Evolutionary conservation across 352 stramenopile species (phyloP), one percentile per base, ranked within the genome.

Genomic region (Phytophthora uliginosa): DNA sequence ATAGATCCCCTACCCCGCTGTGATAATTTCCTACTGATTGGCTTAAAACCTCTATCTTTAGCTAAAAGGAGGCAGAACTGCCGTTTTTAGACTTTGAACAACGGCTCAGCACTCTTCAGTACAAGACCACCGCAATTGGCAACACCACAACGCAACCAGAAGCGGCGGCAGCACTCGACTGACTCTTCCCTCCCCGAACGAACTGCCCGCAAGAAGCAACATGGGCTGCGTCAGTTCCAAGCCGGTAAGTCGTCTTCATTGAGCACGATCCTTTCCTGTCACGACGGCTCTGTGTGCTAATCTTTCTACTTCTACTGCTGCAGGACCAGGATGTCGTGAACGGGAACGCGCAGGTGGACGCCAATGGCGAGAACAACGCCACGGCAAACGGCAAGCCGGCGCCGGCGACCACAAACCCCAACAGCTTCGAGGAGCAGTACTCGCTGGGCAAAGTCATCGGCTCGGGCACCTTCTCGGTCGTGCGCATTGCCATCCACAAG

Each of bases 391-490:
- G 42, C 33, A 85, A 80, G 33, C 18, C 73, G 3, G 52, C 71
- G 22, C 38, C 55, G 4, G 60, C 66, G 15, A 36, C 78, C 26
- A 38, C 79, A 12, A 91, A 92, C 65, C 76, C 81, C 15, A 91
- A 90, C 76, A 89, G 84, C 76, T 95, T 96, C 56, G 86, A 94
- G 50, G 86, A 95, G 54, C 87, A 95, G 71, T 96, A 96, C 78
- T 78, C 81, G 53, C 73, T 98, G 31, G 92, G 91, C 51, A 93
- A 96, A 58, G 86, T 91, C 65, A 92, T 98, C 59, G 94, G 94
- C 42, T 95, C 90, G 48, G 94, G 94, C 47, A 97, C 90, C 5
- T 98, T 97, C 78, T 97, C 90, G 2, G 88, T 98, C 50, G 94
- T 98, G 45, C 90, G 91, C 48, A 81, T 92, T 53, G 90, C 84